Percentiles rank a stretch among this genome's conserved stretches.
phyloP scores from a whole-genome alignment of 2,329 filamentous ascomycete species.

The Cladosporium cucumerinum region DNA sequence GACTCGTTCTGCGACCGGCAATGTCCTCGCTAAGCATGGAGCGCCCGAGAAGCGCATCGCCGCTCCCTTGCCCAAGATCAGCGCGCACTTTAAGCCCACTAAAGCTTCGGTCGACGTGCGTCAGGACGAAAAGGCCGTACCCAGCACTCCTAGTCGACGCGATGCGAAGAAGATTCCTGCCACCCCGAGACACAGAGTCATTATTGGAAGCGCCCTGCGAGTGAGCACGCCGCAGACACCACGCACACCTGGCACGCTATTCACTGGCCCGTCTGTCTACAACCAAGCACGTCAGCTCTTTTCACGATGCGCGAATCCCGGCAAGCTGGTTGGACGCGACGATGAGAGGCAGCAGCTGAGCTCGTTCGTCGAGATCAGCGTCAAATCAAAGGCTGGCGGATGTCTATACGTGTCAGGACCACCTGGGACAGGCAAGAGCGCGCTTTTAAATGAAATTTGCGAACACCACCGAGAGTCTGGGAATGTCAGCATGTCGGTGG shows the following conservation, averaged over 20 bases:
- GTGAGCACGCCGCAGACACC: conserved; percentile 67
- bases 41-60: conserved; percentile 41
- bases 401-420: conserved; percentile 95
- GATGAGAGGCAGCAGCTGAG: conserved; percentile 62
- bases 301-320: conserved; percentile 70
- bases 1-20: conserved; percentile 35
- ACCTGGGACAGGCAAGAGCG: conserved; percentile 94
- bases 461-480: conserved; percentile 52
- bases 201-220: conserved; percentile 8
- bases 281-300: conserved; percentile 85
- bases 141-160: conserved; percentile 72
- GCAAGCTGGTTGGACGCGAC: conserved; percentile 75
- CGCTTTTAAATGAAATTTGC: conserved; percentile 74
- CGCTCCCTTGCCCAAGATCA: conserved; percentile 47
- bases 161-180: conserved; percentile 67
- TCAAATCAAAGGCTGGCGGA: conserved; percentile 61
- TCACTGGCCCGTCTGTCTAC: conserved; percentile 71
- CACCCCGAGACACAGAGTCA: conserved; percentile 78
- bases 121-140: conserved; percentile 48
- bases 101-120: conserved; percentile 39
- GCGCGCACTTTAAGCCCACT: conserved; percentile 41
- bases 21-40: conserved; percentile 49
- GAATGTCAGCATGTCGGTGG: conserved; percentile 66
- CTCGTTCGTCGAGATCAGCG: conserved; percentile 64
- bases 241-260: conserved; percentile 60